Percentiles rank a stretch among this genome's conserved stretches.
Evolutionary conservation across 257 asterid species (phyloP).

Genomic region (Solanum sejunctum): DNA sequence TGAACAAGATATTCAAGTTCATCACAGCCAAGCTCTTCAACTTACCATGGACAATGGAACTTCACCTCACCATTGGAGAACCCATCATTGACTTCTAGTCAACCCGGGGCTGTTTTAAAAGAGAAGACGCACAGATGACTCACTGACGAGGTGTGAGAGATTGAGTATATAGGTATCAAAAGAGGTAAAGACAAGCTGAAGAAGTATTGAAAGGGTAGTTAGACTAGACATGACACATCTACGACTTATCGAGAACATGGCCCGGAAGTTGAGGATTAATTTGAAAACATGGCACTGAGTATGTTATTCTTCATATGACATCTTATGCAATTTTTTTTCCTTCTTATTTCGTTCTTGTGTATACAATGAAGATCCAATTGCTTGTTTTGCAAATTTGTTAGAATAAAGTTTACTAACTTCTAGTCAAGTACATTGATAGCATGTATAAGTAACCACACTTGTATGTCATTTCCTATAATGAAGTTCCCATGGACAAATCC

Average conservation of each 20-base stretch:
- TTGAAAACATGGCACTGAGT: not conserved
- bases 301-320: not conserved
- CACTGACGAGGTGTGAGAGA: not conserved
- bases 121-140: not conserved
- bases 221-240: not conserved
- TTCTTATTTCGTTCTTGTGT: not conserved
- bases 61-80: constrained; percentile 79
- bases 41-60: constrained; percentile 66
- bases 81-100: constrained; percentile 75
- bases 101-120: not conserved
- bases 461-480: not conserved
- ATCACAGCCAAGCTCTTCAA: constrained; percentile 73
- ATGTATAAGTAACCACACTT: not conserved
- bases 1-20: constrained; percentile 81
- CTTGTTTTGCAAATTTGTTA: not conserved
- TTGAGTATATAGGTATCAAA: not conserved
- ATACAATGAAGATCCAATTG: not conserved
- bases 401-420: not conserved
- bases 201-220: not conserved
- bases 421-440: not conserved
- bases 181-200: not conserved
- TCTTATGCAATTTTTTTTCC: not conserved
- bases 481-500: not conserved
- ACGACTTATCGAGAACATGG: accelerated
- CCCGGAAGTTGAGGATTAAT: not conserved